phyloP scores from a whole-genome alignment of 2,329 filamentous ascomycete species.

The Emergomyces orientalis region DNA sequence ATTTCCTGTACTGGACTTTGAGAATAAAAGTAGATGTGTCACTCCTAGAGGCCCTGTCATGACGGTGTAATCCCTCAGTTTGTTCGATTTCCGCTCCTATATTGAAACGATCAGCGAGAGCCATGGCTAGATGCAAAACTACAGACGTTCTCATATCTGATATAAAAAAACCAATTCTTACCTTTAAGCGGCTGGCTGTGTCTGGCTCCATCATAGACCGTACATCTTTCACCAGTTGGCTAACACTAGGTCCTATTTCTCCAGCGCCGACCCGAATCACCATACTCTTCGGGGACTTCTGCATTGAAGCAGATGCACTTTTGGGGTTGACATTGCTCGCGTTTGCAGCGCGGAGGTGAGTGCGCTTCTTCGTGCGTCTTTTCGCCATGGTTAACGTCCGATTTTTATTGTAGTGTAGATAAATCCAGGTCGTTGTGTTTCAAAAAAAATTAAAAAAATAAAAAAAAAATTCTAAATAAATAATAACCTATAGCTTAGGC shows the following conservation, averaged over 20 bases:
- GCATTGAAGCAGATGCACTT: slow-evolving; percentile 46
- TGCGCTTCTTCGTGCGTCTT: slow-evolving; percentile 77
- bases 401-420: not conserved
- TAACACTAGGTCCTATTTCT: slow-evolving; percentile 83
- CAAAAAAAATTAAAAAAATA: too few relatives aligned
- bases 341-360: slow-evolving; percentile 59
- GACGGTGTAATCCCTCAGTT: slow-evolving; percentile 80
- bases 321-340: slow-evolving; percentile 49
- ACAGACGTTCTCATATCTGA: not conserved
- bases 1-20: slow-evolving; percentile 78
- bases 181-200: slow-evolving; percentile 76
- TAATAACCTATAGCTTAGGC: not conserved
- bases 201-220: slow-evolving; percentile 92
- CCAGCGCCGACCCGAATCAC: slow-evolving; percentile 94
- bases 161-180: slow-evolving; percentile 20
- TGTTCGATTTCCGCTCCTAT: slow-evolving; percentile 73
- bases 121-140: slow-evolving; percentile 10
- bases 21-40: slow-evolving; percentile 87
- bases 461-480: too few relatives aligned
- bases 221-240: slow-evolving; percentile 84
- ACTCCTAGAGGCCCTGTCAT: slow-evolving; percentile 95
- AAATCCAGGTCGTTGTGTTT: not conserved
- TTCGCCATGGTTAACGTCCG: slow-evolving; percentile 56
- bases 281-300: slow-evolving; percentile 84
- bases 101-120: not conserved